Conservation (phyloP, 2,329 filamentous ascomycete species). For the Fusarium fracticaudum region DNA sequence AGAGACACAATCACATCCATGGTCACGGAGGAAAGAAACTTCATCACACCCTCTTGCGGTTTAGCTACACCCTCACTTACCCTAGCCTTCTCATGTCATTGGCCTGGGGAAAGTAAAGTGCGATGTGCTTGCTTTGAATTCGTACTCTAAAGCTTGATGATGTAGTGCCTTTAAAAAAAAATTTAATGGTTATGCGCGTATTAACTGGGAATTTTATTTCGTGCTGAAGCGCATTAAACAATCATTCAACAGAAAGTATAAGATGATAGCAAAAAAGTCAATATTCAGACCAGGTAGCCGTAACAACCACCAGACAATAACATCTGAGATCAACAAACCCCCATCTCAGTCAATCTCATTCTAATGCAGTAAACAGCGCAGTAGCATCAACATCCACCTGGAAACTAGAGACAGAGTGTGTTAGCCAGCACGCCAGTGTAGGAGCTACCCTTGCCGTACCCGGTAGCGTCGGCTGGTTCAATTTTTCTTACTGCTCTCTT, state of each 20-base stretch:
- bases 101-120: slow-evolving; percentile 13
- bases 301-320: slow-evolving; percentile 31
- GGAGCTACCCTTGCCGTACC: slow-evolving; percentile 38
- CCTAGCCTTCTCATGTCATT: slow-evolving; percentile 16
- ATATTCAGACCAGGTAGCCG: slow-evolving; percentile 7
- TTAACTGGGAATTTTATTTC: neutral
- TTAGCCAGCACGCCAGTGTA: slow-evolving; percentile 37
- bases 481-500: slow-evolving; percentile 18
- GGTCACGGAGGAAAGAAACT: slow-evolving; percentile 18
- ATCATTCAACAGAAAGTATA: neutral
- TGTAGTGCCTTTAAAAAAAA: neutral
- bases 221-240: neutral
- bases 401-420: slow-evolving; percentile 22
- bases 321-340: slow-evolving; percentile 31
- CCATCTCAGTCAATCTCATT: slow-evolving; percentile 19
- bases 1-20: slow-evolving; percentile 8
- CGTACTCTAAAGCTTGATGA: slow-evolving; percentile 2
- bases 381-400: slow-evolving; percentile 24
- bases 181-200: neutral
- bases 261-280: neutral
- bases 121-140: slow-evolving; percentile 13
- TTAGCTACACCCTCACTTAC: slow-evolving; percentile 32
- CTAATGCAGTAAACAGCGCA: slow-evolving; percentile 34
- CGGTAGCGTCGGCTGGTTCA: slow-evolving; percentile 41
- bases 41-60: slow-evolving; percentile 27